Conservation (phyloP, 805 yeast genomes). For the Babjeviella inositovora region DNA sequence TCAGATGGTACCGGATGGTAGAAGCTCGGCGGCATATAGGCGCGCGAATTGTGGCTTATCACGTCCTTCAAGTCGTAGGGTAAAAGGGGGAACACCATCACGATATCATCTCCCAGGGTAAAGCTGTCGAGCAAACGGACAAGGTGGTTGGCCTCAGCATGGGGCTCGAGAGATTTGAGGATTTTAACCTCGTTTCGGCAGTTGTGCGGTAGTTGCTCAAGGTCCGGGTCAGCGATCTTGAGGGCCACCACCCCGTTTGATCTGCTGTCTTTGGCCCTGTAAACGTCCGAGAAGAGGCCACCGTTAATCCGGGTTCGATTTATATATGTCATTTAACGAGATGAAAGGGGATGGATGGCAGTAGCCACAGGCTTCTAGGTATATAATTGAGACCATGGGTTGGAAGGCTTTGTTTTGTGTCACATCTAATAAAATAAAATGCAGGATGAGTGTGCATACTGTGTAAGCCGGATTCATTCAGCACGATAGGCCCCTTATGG, state of each 20-base stretch:
- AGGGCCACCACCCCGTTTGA: slow-evolving; percentile 16
- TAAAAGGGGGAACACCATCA: slow-evolving; percentile 23
- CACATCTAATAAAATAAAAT: too few species aligned
- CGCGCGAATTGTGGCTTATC: slow-evolving; percentile 13
- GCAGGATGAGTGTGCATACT: too few species aligned
- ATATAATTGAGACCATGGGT: too few species aligned
- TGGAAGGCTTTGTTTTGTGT: too few species aligned
- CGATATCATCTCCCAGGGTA: slow-evolving; percentile 14
- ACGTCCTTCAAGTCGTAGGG: slow-evolving; percentile 15
- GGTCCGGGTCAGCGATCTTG: slow-evolving; percentile 30
- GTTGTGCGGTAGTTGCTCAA: slow-evolving; percentile 36
- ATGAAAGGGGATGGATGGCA: too few species aligned
- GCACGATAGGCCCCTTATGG: too few species aligned
- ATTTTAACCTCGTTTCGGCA: slow-evolving; percentile 26
- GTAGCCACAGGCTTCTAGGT: too few species aligned
- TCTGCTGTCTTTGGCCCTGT: slow-evolving; percentile 6
- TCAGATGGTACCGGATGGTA: too few species aligned
- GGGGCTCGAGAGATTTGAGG: slow-evolving; percentile 8
- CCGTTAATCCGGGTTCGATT: slow-evolving; percentile 13
- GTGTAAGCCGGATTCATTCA: too few species aligned
- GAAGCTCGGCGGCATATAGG: too few species aligned
- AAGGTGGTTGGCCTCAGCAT: slow-evolving; percentile 2
- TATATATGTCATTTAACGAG: slow-evolving; percentile 2
- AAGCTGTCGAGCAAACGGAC: slow-evolving; percentile 9
- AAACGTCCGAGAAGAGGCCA: slow-evolving; percentile 27